Evolutionary conservation across 2,329 filamentous ascomycete species (phyloP).

Genomic region (Penicillium frequentans): DNA sequence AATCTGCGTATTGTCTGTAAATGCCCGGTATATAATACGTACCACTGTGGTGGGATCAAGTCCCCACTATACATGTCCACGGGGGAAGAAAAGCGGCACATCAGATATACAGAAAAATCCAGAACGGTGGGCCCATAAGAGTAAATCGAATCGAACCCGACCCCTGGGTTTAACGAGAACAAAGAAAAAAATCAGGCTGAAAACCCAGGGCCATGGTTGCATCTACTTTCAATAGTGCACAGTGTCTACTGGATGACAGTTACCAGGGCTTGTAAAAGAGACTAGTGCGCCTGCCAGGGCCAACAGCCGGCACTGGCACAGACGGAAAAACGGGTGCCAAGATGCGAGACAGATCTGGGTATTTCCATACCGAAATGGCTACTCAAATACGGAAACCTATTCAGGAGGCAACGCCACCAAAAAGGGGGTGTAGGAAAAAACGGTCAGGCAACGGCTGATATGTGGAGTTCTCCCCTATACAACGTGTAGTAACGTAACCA

Average conservation of each 20-base stretch:
- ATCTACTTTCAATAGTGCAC: neutral
- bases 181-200: neutral
- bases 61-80: neutral
- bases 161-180: neutral
- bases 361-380: neutral
- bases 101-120: neutral
- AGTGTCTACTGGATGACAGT: neutral
- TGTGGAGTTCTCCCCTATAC: neutral
- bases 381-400: neutral
- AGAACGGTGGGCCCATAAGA: neutral
- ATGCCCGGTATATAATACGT: constrained; percentile 2
- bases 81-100: neutral
- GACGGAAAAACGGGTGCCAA: constrained; percentile 15
- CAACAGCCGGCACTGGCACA: constrained; percentile 13
- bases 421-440: neutral
- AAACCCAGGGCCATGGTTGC: neutral
- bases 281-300: constrained; percentile 14
- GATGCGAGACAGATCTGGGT: neutral
- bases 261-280: neutral
- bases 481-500: neutral
- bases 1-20: neutral
- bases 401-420: neutral
- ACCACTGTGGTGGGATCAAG: neutral
- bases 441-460: neutral
- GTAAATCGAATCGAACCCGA: neutral